Percentiles rank a stretch among this genome's conserved stretches.
Evolutionary conservation across 1,284 basidiomycete genomes (phyloP).

Genomic region (Gymnopus androsaceus): DNA sequence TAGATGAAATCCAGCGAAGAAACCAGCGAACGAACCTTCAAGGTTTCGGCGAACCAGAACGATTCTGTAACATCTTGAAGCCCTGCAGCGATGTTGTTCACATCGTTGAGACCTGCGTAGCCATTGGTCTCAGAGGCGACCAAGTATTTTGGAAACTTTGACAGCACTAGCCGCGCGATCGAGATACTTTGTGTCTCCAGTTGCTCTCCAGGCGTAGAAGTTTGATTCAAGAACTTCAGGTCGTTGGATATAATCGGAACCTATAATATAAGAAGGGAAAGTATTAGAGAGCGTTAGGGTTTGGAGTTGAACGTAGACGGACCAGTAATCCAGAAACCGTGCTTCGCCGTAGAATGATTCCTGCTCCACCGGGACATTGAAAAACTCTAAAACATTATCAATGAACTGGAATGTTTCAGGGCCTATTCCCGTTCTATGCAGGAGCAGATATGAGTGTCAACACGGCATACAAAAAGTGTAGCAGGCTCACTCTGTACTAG

Average conservation of each 20-base stretch:
- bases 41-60: conserved; percentile 78
- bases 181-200: conserved; percentile 54
- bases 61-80: conserved; percentile 65
- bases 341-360: conserved; percentile 52
- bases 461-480: conserved; percentile 36
- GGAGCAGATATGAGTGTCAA: too few species aligned
- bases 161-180: conserved; percentile 48
- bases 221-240: conserved; percentile 78
- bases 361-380: conserved; percentile 28
- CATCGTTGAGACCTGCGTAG: conserved; percentile 36
- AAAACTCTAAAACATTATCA: conserved; percentile 55
- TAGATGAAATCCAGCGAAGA: too few species aligned
- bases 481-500: conserved; percentile 60
- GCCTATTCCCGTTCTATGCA: conserved; percentile 68
- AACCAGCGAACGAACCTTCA: conserved; percentile 45
- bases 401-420: conserved; percentile 66
- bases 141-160: conserved; percentile 37
- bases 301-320: not conserved
- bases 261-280: conserved; percentile 18
- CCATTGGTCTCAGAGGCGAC: conserved; percentile 10
- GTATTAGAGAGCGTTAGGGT: not conserved
- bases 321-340: conserved; percentile 65
- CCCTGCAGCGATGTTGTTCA: conserved; percentile 32
- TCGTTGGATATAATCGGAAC: conserved; percentile 51
- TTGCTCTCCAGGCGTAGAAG: conserved; percentile 75